Base-by-base conservation (phyloP, 495 filamentous ascomycete genomes). In the Penicillium canescens region DNA sequence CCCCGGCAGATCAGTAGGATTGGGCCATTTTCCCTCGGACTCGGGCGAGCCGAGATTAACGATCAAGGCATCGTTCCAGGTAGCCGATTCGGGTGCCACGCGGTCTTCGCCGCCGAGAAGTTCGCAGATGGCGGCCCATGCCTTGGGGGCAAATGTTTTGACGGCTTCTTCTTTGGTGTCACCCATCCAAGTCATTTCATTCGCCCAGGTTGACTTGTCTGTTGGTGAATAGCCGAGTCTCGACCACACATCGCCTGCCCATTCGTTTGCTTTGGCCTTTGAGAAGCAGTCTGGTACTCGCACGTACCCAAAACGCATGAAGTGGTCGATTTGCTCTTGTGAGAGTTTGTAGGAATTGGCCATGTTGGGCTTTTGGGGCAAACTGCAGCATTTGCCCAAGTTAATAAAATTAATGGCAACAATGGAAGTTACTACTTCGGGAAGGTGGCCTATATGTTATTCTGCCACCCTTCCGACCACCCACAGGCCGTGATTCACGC, bases 41-140 rank as follows among this genome's bases (percentile, higher is more conserved):
- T 84, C 75, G 0, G 76, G 65, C 6, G 78, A 83, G 20, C 88
- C 87, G 13, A 91, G 75, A 69, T 90, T 91, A 23, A 90, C 85
- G 52, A 90, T 90, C 28, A 89, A 75, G 12, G 78, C 78, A 71
- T 91, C 88, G 34, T 77, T 77, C 88, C 87, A 90, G 4, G 67
- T 57, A 3, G 74, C 74, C 37, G 75, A 79, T n/a, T 64, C 51
- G 2, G 73, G 72, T 9, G 67, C 61, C 12, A 89, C 65, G 16
- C 81, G 78, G 42, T 82, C 78, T 48, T 86, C 81, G 50, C 86
- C 86, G 44, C 86, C 86, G 56, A 87, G 80, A 9, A 90, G 79
- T 66, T 88, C 82, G 61, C 82, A 85, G 63, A 90, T 88, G 6
- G 84, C 84, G 3, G 74, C 68, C 86, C 86, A 90, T 12, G 83